Conservation (phyloP, 2,329 filamentous ascomycete genomes). For the Coniochaeta pulveracea region DNA sequence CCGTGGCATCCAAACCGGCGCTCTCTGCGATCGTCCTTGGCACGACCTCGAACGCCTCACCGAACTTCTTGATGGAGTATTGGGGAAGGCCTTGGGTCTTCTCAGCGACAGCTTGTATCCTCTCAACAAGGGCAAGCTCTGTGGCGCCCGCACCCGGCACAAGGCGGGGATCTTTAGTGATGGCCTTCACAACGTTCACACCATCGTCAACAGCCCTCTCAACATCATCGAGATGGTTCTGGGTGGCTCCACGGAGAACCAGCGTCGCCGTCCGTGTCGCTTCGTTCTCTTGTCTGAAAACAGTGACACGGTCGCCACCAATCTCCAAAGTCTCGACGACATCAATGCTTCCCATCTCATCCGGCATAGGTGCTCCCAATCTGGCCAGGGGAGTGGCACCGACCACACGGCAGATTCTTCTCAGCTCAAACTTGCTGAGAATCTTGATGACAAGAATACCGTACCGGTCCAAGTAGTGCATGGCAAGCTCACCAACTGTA, state of each 20-base stretch:
- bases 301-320: slow-evolving; percentile 92
- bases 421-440: slow-evolving; percentile 94
- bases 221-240: slow-evolving; percentile 95
- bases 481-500: slow-evolving; percentile 87
- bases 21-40: slow-evolving; percentile 90
- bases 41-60: slow-evolving; percentile 94
- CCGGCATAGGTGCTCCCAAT: slow-evolving; percentile 96
- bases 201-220: slow-evolving; percentile 96
- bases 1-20: slow-evolving; percentile 92
- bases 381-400: slow-evolving; percentile 93
- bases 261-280: slow-evolving; percentile 87
- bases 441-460: slow-evolving; percentile 95
- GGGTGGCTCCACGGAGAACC: slow-evolving; percentile 87
- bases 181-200: slow-evolving; percentile 97
- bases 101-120: slow-evolving; percentile 81
- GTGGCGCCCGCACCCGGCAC: slow-evolving; percentile 92
- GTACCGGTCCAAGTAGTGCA: slow-evolving; percentile 97
- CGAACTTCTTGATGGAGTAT: slow-evolving; percentile 95
- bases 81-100: slow-evolving; percentile 87
- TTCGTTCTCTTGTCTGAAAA: slow-evolving; percentile 94
- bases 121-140: slow-evolving; percentile 87
- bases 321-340: slow-evolving; percentile 96
- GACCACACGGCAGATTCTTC: slow-evolving; percentile 88
- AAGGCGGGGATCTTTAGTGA: slow-evolving; percentile 83
- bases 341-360: slow-evolving; percentile 94